Conservation (phyloP, 495 filamentous ascomycete genomes). For the Penicillium psychrofluorescens region DNA sequence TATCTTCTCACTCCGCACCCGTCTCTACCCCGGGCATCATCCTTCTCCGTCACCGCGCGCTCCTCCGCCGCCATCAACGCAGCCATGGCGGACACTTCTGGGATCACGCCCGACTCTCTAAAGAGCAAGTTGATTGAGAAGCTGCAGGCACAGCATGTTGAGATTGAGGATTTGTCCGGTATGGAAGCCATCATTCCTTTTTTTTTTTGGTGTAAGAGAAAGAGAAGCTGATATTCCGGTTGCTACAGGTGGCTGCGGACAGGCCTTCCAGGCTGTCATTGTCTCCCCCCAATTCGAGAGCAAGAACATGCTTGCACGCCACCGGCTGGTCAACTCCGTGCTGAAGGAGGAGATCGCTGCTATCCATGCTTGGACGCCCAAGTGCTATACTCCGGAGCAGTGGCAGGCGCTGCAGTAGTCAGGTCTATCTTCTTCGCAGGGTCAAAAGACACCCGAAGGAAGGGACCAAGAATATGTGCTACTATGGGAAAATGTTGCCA, state of each 20-base stretch:
- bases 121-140: constrained; percentile 61
- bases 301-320: constrained; percentile 79
- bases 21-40: constrained; percentile 17
- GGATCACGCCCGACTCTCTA: constrained; percentile 65
- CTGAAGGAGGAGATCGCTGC: constrained; percentile 88
- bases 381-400: constrained; percentile 92
- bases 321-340: constrained; percentile 80
- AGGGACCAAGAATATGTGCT: neutral
- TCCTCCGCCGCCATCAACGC: constrained; percentile 32
- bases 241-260: constrained; percentile 77
- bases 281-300: constrained; percentile 82
- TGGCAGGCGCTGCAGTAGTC: constrained; percentile 65
- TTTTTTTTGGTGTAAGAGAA: neutral
- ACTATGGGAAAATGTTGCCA: neutral
- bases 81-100: constrained; percentile 43
- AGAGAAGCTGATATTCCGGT: neutral
- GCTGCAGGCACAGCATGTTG: constrained; percentile 75
- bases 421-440: neutral
- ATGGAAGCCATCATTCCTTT: constrained; percentile 16
- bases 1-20: constrained; percentile 26
- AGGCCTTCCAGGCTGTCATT: constrained; percentile 87
- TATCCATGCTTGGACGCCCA: constrained; percentile 98
- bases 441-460: neutral
- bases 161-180: constrained; percentile 93
- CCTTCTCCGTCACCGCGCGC: constrained; percentile 33